These are phyloP conservation scores for Phytophthora lateralis DNA, from an alignment of 352 stramenopile species.

Conservation along the genomic window DNA sequence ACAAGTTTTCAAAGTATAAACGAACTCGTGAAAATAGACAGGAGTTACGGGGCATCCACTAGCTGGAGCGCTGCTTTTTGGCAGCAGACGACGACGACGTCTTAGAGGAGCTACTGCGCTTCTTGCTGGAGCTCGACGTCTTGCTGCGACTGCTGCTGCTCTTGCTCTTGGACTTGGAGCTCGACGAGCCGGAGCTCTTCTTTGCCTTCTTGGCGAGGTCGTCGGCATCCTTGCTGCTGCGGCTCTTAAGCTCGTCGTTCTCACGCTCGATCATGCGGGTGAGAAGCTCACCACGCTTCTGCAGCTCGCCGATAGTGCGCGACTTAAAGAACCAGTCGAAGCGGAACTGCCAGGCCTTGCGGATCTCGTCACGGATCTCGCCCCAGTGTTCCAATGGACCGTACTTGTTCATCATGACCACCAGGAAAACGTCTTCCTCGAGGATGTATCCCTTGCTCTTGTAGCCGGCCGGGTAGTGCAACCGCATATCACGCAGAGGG, in stretches of 20 bases:
- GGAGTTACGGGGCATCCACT: slow-evolving; percentile 42
- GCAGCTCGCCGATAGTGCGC: slow-evolving; percentile 95
- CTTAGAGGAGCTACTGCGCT: slow-evolving; percentile 69
- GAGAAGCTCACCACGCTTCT: slow-evolving; percentile 96
- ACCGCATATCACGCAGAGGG: slow-evolving; percentile 88
- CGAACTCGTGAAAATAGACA: slow-evolving; percentile 32
- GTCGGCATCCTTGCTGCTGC: slow-evolving; percentile 73
- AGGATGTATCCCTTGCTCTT: slow-evolving; percentile 96
- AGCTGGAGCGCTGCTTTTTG: slow-evolving; percentile 74
- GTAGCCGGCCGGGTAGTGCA: slow-evolving; percentile 88
- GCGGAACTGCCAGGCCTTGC: slow-evolving; percentile 97
- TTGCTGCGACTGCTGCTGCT: slow-evolving; percentile 53
- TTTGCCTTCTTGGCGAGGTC: slow-evolving; percentile 83
- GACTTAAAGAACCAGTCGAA: slow-evolving; percentile 99
- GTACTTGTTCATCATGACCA: slow-evolving; percentile 99
- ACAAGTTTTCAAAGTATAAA: slow-evolving; percentile 13
- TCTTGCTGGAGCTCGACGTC: slow-evolving; percentile 71
- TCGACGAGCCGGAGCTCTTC: slow-evolving; percentile 61
- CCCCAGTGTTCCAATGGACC: slow-evolving; percentile 96
- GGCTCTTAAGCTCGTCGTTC: slow-evolving; percentile 89
- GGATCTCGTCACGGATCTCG: slow-evolving; percentile 97
- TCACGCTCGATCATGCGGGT: slow-evolving; percentile 96
- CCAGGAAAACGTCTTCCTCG: slow-evolving; percentile 98
- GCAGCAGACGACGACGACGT: slow-evolving; percentile 49
- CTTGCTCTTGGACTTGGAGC: slow-evolving; percentile 68